Conservation (phyloP, 306 rosid species). For the Inga oerstediana region DNA sequence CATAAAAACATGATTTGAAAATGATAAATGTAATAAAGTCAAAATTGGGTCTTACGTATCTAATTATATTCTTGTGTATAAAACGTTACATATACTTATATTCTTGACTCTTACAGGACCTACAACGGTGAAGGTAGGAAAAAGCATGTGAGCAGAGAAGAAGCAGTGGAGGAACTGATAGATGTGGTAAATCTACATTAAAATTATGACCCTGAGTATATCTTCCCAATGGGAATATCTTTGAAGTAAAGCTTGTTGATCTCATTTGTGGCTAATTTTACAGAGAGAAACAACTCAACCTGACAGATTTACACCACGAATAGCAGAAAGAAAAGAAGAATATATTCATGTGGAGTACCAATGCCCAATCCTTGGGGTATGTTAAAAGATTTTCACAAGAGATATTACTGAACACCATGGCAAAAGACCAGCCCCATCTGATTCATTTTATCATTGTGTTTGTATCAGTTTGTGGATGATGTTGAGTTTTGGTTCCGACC, state of each 20-base stretch:
- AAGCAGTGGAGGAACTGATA: conserved; percentile 81
- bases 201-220: background rate
- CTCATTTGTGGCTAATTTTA: conserved; percentile 17
- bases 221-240: background rate
- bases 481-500: conserved; percentile 96
- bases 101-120: conserved; percentile 6
- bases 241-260: conserved; percentile 12
- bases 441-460: background rate
- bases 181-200: conserved; percentile 66
- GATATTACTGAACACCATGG: background rate
- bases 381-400: background rate
- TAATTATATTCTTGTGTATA: background rate
- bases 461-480: conserved; percentile 79
- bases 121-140: conserved; percentile 73
- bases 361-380: conserved; percentile 82
- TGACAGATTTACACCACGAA: conserved; percentile 65
- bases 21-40: background rate
- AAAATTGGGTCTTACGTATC: background rate
- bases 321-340: conserved; percentile 77
- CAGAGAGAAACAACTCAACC: conserved; percentile 80
- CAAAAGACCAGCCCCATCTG: background rate
- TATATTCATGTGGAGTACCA: conserved; percentile 78
- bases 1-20: no score
- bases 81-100: background rate
- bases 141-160: conserved; percentile 74